Evolutionary conservation across 2,329 filamentous ascomycete species (phyloP).

Genomic region (Botrytis squamosa): DNA sequence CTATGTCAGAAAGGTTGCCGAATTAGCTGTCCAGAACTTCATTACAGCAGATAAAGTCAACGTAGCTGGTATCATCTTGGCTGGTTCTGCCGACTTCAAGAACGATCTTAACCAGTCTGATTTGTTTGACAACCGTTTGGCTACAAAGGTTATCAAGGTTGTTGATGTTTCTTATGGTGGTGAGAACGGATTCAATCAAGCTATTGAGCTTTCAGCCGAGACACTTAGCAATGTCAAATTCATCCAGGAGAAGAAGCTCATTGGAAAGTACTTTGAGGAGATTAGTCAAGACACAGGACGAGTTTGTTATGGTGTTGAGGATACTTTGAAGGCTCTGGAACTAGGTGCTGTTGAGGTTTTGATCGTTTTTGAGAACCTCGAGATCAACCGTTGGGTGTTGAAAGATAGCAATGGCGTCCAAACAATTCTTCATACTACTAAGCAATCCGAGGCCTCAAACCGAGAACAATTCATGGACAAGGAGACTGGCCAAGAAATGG

Average conservation of each 20-base stretch:
- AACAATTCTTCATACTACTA: constrained; percentile 81
- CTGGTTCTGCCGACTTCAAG: constrained; percentile 98
- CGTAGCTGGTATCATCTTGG: constrained; percentile 90
- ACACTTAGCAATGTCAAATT: constrained; percentile 99
- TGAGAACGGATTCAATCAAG: constrained; percentile 99
- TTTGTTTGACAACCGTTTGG: constrained; percentile 90
- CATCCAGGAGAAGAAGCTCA: constrained; percentile 99
- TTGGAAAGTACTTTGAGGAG: constrained; percentile 98
- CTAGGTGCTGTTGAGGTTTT: constrained; percentile 91
- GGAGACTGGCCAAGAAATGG: constrained; percentile 96
- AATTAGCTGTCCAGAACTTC: constrained; percentile 97
- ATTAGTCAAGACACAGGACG: constrained; percentile 97
- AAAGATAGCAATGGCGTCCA: constrained; percentile 75
- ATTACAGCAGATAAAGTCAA: constrained; percentile 99
- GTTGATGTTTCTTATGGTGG: constrained; percentile 98
- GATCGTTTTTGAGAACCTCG: constrained; percentile 96
- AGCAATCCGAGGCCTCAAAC: constrained; percentile 72
- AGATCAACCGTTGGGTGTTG: constrained; percentile 86
- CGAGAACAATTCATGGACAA: constrained; percentile 92
- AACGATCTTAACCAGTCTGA: constrained; percentile 98
- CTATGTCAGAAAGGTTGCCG: constrained; percentile 98
- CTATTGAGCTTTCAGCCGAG: constrained; percentile 91
- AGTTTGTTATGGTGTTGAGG: constrained; percentile 96
- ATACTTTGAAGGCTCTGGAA: constrained; percentile 95
- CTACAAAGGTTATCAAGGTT: constrained; percentile 97